Percentiles rank a stretch among this genome's conserved stretches.
Conservation (phyloP, 768 basidiomycete species). For the Rossbeevera mucosa region DNA sequence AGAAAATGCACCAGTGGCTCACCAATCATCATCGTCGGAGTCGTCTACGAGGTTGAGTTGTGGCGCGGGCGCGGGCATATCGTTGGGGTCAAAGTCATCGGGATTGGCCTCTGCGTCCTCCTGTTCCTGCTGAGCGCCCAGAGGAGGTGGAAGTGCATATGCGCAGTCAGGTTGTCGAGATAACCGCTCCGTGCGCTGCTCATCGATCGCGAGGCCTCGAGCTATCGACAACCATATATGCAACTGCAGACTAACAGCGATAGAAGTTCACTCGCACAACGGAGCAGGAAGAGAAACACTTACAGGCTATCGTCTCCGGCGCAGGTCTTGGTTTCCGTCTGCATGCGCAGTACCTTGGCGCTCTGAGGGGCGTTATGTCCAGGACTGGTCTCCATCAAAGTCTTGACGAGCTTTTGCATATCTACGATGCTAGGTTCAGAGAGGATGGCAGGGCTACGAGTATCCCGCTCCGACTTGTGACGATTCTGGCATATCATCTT, state of each 20-base stretch:
- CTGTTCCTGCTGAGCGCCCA: not conserved
- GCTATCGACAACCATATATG: constrained; percentile 46
- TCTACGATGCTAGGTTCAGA: constrained; percentile 39
- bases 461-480: not conserved
- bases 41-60: constrained; percentile 15
- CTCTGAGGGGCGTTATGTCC: constrained; percentile 27
- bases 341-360: constrained; percentile 32
- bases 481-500: constrained; percentile 6
- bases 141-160: constrained; percentile 13
- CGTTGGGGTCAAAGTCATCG: constrained; percentile 12
- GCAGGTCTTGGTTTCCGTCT: constrained; percentile 36
- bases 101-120: constrained; percentile 5
- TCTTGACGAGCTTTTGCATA: constrained; percentile 33
- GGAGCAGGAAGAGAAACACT: constrained; percentile 23
- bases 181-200: constrained; percentile 32
- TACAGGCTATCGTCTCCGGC: constrained; percentile 52
- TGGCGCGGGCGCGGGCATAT: constrained; percentile 3
- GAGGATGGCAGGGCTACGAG: not conserved
- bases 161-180: constrained; percentile 11
- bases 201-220: constrained; percentile 42
- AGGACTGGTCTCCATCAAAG: constrained; percentile 35
- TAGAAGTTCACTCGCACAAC: no score
- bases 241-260: constrained; percentile 34
- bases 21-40: constrained; percentile 30
- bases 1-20: not conserved